These are phyloP conservation scores for Schizosaccharomyces japonicus DNA, from an alignment of 805 yeast genomes.

Conservation along the genomic window DNA sequence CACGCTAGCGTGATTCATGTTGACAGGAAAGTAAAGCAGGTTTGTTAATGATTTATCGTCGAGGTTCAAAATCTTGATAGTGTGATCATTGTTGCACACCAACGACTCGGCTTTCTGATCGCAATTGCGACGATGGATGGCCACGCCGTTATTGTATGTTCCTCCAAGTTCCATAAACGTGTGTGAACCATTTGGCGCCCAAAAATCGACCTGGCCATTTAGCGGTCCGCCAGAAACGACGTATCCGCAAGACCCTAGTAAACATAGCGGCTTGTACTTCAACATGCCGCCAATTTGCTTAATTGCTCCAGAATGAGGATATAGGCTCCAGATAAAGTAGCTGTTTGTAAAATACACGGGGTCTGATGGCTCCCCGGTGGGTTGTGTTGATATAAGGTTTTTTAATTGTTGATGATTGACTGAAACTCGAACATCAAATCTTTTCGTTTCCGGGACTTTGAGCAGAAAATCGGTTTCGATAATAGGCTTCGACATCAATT, in stretches of 20 bases:
- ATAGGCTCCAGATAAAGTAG: background rate
- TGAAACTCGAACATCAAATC: background rate
- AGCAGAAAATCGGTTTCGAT: too few relatives aligned
- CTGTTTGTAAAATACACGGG: background rate
- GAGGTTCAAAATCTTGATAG: conserved; percentile 41
- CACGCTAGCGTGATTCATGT: conserved; percentile 50
- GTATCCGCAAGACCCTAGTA: background rate
- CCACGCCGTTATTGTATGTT: background rate
- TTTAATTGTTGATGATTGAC: background rate
- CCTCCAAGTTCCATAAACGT: background rate
- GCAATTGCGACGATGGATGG: background rate
- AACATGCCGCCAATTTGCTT: background rate
- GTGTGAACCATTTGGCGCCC: background rate
- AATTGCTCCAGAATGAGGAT: background rate
- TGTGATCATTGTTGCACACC: conserved; percentile 66
- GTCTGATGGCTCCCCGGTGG: background rate
- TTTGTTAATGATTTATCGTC: conserved; percentile 22
- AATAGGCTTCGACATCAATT: too few relatives aligned
- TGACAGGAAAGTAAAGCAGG: conserved; percentile 30
- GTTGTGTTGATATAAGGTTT: background rate
- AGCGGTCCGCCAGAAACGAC: background rate
- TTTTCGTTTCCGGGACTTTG: too few relatives aligned
- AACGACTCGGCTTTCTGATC: conserved; percentile 19
- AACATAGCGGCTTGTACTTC: background rate
- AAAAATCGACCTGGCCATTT: background rate